Conservation (phyloP, 208 protist species). For the Leptomonas pyrrhocoris region DNA sequence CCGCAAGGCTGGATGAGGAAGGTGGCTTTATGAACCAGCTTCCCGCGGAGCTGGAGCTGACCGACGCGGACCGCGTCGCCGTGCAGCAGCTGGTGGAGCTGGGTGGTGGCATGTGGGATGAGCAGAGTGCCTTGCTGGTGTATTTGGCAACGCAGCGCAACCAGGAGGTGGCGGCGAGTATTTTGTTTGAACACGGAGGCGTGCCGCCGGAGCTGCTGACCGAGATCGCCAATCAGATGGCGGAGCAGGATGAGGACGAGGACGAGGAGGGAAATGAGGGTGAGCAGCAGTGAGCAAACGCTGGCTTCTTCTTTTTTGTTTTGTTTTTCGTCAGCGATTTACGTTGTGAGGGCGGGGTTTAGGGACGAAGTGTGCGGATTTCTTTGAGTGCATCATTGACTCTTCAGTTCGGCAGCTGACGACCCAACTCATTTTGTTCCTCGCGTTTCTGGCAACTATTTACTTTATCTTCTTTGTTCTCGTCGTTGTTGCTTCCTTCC, state of each 20-base stretch:
- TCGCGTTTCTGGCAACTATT: no score
- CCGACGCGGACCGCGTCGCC: conserved; percentile 45
- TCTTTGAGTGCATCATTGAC: no score
- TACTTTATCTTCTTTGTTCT: no score
- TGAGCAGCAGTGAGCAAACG: conserved; percentile 19
- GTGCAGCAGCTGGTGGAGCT: conserved; percentile 75
- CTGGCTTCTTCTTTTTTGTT: no score
- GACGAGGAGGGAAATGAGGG: conserved; percentile 19
- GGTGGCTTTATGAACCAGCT: conserved; percentile 33
- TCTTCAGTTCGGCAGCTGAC: no score
- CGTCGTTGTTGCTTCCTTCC: no score
- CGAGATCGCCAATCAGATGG: conserved; percentile 32
- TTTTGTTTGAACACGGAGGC: conserved; percentile 78
- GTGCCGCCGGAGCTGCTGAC: conserved; percentile 53
- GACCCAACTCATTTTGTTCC: no score
- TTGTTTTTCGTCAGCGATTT: no score
- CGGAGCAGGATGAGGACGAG: conserved; percentile 33
- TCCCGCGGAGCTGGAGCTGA: conserved; percentile 38
- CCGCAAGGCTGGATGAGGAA: neutral
- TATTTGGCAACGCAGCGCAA: conserved; percentile 73
- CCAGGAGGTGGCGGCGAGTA: conserved; percentile 77
- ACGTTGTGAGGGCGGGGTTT: no score
- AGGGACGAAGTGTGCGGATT: no score
- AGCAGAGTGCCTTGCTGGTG: conserved; percentile 66
- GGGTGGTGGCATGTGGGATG: conserved; percentile 82